Evolutionary conservation across 2,329 filamentous ascomycete species (phyloP).

Genomic region (Colletotrichum costaricense): DNA sequence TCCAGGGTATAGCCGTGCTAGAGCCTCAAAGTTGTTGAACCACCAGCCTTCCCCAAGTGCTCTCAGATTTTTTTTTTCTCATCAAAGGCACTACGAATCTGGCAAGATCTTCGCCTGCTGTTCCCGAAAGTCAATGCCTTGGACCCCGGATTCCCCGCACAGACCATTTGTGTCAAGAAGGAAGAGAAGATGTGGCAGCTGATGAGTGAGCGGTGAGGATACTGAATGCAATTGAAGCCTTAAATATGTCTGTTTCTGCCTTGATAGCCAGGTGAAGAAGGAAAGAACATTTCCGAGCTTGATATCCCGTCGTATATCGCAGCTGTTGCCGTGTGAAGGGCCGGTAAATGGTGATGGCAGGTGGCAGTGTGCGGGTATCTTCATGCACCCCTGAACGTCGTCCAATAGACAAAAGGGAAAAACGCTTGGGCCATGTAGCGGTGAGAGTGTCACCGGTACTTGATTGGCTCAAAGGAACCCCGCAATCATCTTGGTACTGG

Average conservation of each 20-base stretch:
- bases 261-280: not conserved
- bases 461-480: constrained; percentile 5
- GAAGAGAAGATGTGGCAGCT: not conserved
- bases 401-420: constrained; percentile 22
- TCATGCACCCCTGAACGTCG: constrained; percentile 34
- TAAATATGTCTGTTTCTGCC: not conserved
- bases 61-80: not conserved
- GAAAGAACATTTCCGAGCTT: not conserved
- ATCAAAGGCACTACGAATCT: not conserved
- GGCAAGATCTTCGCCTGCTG: not conserved
- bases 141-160: constrained; percentile 9
- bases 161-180: not conserved
- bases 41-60: not conserved
- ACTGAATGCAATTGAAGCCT: not conserved
- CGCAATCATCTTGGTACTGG: constrained; percentile 18
- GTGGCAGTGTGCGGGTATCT: constrained; percentile 27
- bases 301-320: not conserved
- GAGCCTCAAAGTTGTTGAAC: not conserved
- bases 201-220: not conserved
- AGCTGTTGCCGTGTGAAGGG: constrained; percentile 5
- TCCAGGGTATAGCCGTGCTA: not conserved
- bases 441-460: constrained; percentile 38
- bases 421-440: constrained; percentile 38
- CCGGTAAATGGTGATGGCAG: constrained; percentile 15
- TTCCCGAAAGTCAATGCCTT: constrained; percentile 12